Conservation (phyloP, 768 basidiomycete genomes). For the Boletus rubescentipes region DNA sequence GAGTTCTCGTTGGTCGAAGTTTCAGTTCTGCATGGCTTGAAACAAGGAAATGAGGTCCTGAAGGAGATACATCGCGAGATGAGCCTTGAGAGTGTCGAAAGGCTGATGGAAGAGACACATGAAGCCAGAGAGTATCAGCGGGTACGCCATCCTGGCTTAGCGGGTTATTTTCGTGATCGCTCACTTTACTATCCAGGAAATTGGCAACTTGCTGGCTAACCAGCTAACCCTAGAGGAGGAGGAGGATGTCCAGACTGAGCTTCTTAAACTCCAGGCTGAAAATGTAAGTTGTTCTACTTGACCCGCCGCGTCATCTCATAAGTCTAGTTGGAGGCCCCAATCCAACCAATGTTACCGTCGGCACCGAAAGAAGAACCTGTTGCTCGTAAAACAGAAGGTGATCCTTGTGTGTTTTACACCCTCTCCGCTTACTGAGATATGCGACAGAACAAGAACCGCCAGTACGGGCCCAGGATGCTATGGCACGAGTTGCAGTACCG, state of each 20-base stretch:
- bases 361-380: slow-evolving; percentile 50
- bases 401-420: not conserved
- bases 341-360: slow-evolving; percentile 48
- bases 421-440: slow-evolving; percentile 4
- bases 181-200: slow-evolving; percentile 66
- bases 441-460: slow-evolving; percentile 1
- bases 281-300: slow-evolving; percentile 42
- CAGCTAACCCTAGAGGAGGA: slow-evolving; percentile 87
- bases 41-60: slow-evolving; percentile 91
- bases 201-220: slow-evolving; percentile 82
- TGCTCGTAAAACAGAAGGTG: slow-evolving; percentile 34
- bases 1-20: slow-evolving; percentile 95
- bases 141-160: slow-evolving; percentile 43
- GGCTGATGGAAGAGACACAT: slow-evolving; percentile 85
- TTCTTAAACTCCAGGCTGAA: slow-evolving; percentile 65
- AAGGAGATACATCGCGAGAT: slow-evolving; percentile 94
- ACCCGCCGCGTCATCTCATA: not conserved
- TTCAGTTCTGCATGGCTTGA: slow-evolving; percentile 87
- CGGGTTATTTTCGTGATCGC: not conserved
- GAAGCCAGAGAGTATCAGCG: slow-evolving; percentile 92
- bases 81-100: slow-evolving; percentile 91
- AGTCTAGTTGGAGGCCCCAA: slow-evolving; percentile 31
- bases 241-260: slow-evolving; percentile 86
- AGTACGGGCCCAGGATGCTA: not conserved
- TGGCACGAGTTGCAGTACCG: slow-evolving; percentile 20